A percentile compares a stretch with the other conserved stretches of the same genome.
Conservation (phyloP, 176 grass and related monocot species). For the Carex myosuroides region DNA sequence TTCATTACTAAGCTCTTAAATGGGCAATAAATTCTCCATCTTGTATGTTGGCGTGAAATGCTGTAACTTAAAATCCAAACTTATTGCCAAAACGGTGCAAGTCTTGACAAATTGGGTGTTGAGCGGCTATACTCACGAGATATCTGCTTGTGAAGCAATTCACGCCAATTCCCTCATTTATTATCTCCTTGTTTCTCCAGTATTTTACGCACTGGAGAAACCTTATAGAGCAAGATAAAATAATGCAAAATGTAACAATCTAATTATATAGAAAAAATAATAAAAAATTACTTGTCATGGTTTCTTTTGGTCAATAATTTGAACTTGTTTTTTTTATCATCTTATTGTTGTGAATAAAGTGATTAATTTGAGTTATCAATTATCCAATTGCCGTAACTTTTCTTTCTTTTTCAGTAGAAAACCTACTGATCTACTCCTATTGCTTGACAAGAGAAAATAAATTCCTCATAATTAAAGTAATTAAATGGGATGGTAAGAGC, state of each 20-base stretch:
- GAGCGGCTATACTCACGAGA: slow-evolving; percentile 5
- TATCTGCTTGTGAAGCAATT: slow-evolving; percentile 4
- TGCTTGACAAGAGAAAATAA: not conserved
- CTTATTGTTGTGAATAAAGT: not conserved
- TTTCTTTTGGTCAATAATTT: not conserved
- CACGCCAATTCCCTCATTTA: slow-evolving; percentile 16
- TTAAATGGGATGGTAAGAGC: not conserved
- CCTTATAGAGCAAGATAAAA: not conserved
- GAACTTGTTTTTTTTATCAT: not conserved
- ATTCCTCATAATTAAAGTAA: not conserved
- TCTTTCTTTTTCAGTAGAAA: not conserved
- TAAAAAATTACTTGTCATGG: not conserved
- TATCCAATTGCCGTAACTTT: not conserved
- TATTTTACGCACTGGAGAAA: not conserved
- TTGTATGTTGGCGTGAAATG: not conserved
- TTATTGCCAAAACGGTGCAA: slow-evolving; percentile 9
- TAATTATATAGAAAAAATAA: not conserved
- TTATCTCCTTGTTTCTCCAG: not conserved
- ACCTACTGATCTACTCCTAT: not conserved
- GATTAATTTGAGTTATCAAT: not conserved
- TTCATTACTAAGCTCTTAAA: not conserved
- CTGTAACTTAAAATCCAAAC: not conserved
- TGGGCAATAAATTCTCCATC: not conserved
- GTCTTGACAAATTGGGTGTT: not conserved
- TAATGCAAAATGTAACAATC: not conserved